phyloP scores from a whole-genome alignment of 2,329 filamentous ascomycete species.

The Ploettnerulaceae sp. region DNA sequence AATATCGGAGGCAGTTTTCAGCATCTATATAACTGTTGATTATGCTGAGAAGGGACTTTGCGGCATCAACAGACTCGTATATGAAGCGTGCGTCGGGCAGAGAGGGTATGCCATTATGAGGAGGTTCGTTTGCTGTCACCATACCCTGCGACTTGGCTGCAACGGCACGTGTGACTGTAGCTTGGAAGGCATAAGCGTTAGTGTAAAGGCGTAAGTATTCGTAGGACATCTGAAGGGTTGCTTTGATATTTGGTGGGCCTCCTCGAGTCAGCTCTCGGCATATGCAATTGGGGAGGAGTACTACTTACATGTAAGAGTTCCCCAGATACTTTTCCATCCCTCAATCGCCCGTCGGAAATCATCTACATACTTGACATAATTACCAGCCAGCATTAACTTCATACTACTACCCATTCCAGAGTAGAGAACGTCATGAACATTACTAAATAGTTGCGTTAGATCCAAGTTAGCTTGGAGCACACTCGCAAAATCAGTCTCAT shows the following conservation, averaged over 20 bases:
- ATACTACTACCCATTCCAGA: conserved; percentile 64
- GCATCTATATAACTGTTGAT: conserved; percentile 56
- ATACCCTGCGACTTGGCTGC: conserved; percentile 16
- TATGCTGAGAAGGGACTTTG: conserved; percentile 55
- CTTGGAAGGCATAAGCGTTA: conserved; percentile 70
- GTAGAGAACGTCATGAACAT: conserved; percentile 67
- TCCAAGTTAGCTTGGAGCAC: conserved; percentile 67
- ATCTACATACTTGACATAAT: conserved; percentile 70
- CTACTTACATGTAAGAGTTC: conserved; percentile 53
- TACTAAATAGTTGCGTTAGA: conserved; percentile 64
- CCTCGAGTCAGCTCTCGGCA: conserved; percentile 9
- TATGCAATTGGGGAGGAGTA: background rate
- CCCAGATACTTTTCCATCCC: conserved; percentile 67
- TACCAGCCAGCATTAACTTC: conserved; percentile 63
- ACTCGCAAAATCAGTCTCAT: conserved; percentile 61
- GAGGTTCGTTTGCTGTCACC: conserved; percentile 24
- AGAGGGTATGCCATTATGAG: conserved; percentile 50
- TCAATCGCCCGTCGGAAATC: conserved; percentile 66
- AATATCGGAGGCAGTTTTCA: conserved; percentile 51
- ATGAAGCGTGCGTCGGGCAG: conserved; percentile 60
- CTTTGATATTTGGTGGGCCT: conserved; percentile 61
- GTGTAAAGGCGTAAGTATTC: conserved; percentile 68
- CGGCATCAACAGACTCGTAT: conserved; percentile 59
- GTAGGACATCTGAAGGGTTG: conserved; percentile 62
- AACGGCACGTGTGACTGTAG: conserved; percentile 50